Evolutionary conservation across 768 basidiomycete genomes (phyloP), one percentile per base, ranked within the genome.

Genomic region (Pulveroboletus sp.): DNA sequence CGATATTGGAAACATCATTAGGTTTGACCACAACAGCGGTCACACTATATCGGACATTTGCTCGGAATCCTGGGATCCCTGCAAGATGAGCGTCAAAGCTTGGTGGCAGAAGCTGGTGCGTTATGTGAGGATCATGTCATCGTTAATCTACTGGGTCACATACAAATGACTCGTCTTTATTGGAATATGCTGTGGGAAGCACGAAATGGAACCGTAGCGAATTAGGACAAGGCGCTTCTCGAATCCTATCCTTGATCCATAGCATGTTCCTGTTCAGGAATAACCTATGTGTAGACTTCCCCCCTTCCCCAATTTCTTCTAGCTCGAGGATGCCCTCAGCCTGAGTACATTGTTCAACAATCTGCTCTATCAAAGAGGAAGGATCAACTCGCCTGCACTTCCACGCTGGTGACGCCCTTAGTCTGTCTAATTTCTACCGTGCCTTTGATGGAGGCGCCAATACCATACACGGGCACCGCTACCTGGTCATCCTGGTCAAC

Each of bases 61-160:
- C 85, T 14, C 73, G 71, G 59, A 89, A 88, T 1, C 87, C 88
- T 10, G 87, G 87, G 7, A 89, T 63, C 4, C 86, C 86, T 12
- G 78, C 76, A 16, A 89, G 70, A 54, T 82, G 84, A 14, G 83
- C 80, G 49, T 80, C 73, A 53, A 81, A 83, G 12, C 80, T 85
- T 1, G 87, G 88, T 19, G 87, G 87, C 20, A 90, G 71, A 37
- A 80, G 73, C 86, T 89, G 38, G 22, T 13, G 23, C 43, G 44
- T 5, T 26, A 51, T 45, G 31, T 58, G 20, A 51, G 42, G 43
- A 9, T 22, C 31, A 47, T 22, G 38, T 27, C 30, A n/a, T 11
- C 9, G 19, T 56, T 38, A 37, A 43, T 38, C 40, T 30, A 24
- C 14, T 54, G 40, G 17, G 35, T 10, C 42, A 73, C 80, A 57